Evolutionary conservation across 805 yeast genomes (phyloP).

Genomic region (Peterozyma xylosa): DNA sequence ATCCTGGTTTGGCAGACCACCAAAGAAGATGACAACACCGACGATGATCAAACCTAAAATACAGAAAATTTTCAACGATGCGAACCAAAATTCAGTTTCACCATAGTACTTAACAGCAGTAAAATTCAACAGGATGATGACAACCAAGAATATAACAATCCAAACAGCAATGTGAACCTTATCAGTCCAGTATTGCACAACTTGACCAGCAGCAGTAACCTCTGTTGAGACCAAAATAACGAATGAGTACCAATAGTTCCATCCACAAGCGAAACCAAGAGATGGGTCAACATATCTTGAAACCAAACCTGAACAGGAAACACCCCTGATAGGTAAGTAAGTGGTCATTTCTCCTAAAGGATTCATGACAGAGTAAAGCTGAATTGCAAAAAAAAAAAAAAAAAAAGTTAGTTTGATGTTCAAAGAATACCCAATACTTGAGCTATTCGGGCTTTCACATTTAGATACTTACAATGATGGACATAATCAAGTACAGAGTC

Average conservation of each 20-base stretch:
- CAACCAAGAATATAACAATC: conserved; percentile 45
- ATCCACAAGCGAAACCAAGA: conserved; percentile 52
- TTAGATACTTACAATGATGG: too few species aligned
- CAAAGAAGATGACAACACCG: conserved; percentile 52
- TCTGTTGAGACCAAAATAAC: conserved; percentile 52
- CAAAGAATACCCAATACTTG: too few species aligned
- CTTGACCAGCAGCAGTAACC: conserved; percentile 57
- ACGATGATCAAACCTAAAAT: conserved; percentile 54
- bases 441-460: too few species aligned
- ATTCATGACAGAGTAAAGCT: conserved; percentile 60
- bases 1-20: conserved; percentile 50
- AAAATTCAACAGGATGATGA: conserved; percentile 36
- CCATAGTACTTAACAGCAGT: conserved; percentile 47
- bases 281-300: conserved; percentile 57
- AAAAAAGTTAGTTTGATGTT: too few species aligned
- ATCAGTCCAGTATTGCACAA: conserved; percentile 54
- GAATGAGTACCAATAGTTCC: conserved; percentile 37
- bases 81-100: conserved; percentile 62
- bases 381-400: conserved; percentile 28
- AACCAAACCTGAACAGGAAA: conserved; percentile 53
- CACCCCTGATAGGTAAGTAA: conserved; percentile 53
- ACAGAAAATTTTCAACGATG: conserved; percentile 57
- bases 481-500: conserved; percentile 51
- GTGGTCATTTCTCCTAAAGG: conserved; percentile 65
- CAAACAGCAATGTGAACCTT: conserved; percentile 49